Percentiles rank a stretch among this genome's conserved stretches.
phyloP scores from a whole-genome alignment of 331 rosid species.

The Acacia pycnantha region DNA sequence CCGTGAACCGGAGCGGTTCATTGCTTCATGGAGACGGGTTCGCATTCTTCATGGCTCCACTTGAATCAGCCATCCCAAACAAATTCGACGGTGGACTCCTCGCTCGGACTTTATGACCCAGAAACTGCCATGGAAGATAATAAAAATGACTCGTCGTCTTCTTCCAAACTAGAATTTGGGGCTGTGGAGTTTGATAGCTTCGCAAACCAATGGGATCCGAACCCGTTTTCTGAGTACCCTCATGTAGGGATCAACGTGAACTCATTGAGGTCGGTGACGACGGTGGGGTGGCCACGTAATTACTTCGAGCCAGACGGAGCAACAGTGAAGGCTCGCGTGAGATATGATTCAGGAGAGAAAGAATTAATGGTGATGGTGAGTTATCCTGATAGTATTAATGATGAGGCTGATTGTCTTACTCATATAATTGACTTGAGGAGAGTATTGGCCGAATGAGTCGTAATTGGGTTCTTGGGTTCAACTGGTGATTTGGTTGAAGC shows the following conservation, averaged over 20 bases:
- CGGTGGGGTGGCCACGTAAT: not conserved
- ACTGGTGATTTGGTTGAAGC: conserved; percentile 5
- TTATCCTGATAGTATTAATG: not conserved
- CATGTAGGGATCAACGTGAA: conserved; percentile 40
- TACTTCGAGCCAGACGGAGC: not conserved
- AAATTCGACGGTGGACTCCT: conserved; percentile 34
- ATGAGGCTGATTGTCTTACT: not conserved
- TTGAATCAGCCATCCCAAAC: not conserved
- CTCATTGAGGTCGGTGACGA: not conserved
- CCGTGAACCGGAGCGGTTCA: not conserved
- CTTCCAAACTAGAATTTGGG: conserved; percentile 7
- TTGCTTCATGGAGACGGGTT: conserved; percentile 31
- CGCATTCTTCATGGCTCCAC: conserved; percentile 43
- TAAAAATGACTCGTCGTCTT: not conserved
- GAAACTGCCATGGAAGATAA: not conserved
- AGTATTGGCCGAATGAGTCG: not conserved
- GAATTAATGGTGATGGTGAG: not conserved
- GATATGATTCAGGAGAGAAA: not conserved
- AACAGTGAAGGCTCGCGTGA: not conserved
- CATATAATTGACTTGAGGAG: not conserved
- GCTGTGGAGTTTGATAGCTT: conserved; percentile 44
- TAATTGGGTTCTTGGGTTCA: not conserved
- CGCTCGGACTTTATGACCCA: conserved; percentile 34
- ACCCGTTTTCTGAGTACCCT: not conserved
- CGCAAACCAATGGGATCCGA: conserved; percentile 27